A percentile compares a stretch with the other conserved stretches of the same genome.
Evolutionary conservation across 257 asterid genomes (phyloP).

Genomic region (Cinchona pubescens): DNA sequence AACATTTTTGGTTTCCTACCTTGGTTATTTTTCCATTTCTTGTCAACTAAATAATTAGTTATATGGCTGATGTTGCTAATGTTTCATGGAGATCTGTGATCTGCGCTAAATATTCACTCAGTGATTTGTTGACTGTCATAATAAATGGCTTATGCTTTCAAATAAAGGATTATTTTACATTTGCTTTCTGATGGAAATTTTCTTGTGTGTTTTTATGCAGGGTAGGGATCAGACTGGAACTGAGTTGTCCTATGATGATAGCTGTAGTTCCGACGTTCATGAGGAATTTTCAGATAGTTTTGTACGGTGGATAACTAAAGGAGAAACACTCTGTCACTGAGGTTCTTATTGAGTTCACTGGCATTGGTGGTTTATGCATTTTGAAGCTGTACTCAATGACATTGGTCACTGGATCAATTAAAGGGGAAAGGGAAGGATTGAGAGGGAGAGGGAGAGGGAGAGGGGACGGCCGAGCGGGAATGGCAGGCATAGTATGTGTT

Average conservation of each 20-base stretch:
- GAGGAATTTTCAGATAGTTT: slow-evolving; percentile 88
- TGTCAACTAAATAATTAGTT: neutral
- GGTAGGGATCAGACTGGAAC: slow-evolving; percentile 49
- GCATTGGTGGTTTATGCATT: slow-evolving; percentile 15
- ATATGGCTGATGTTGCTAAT: neutral
- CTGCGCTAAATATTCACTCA: neutral
- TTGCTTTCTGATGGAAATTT: neutral
- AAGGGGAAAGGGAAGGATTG: slow-evolving; percentile 8
- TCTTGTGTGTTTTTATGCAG: slow-evolving; percentile 30
- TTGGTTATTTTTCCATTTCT: neutral
- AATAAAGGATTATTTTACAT: neutral
- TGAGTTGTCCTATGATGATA: slow-evolving; percentile 42
- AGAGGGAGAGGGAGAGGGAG: neutral
- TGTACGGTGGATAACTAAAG: slow-evolving; percentile 70
- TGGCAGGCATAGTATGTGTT: slow-evolving; percentile 17
- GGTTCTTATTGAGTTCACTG: slow-evolving; percentile 20
- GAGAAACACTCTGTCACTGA: slow-evolving; percentile 76
- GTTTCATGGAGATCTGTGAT: neutral
- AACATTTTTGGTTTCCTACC: neutral
- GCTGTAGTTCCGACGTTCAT: slow-evolving; percentile 45
- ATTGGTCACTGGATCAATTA: slow-evolving; percentile 11
- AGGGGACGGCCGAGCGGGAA: slow-evolving; percentile 4
- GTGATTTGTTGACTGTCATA: neutral
- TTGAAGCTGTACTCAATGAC: slow-evolving; percentile 13
- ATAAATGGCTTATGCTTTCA: neutral